Percentiles rank a stretch among this genome's conserved stretches.
Conservation (phyloP, 1,284 basidiomycete species). For the Macrocybe sp. region DNA sequence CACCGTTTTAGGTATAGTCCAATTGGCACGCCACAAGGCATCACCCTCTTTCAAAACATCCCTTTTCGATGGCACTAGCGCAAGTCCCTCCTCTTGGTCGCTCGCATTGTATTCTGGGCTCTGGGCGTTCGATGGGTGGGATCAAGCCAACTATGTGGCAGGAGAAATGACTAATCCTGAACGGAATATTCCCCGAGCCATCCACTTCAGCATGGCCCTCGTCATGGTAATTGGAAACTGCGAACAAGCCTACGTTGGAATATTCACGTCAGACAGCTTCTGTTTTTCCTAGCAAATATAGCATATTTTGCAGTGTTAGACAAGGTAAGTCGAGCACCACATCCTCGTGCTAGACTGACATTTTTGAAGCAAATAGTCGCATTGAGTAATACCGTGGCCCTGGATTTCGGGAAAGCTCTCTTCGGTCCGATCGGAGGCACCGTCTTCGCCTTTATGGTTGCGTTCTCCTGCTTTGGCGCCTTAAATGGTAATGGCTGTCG, state of each 20-base stretch:
- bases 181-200: conserved; percentile 84
- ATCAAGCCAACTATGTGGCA: conserved; percentile 86
- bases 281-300: conserved; percentile 83
- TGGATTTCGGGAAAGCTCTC: conserved; percentile 88
- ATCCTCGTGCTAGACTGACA: neutral
- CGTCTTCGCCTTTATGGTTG: conserved; percentile 87
- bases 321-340: conserved; percentile 39
- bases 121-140: conserved; percentile 97
- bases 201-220: conserved; percentile 83
- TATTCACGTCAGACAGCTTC: conserved; percentile 30
- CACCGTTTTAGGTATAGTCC: conserved; percentile 68
- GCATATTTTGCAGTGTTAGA: conserved; percentile 95
- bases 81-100: conserved; percentile 81
- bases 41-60: conserved; percentile 60
- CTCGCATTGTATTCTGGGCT: conserved; percentile 93
- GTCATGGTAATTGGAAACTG: conserved; percentile 49
- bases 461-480: conserved; percentile 92
- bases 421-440: conserved; percentile 85
- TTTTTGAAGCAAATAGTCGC: conserved; percentile 50
- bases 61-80: conserved; percentile 74
- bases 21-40: conserved; percentile 63
- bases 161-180: conserved; percentile 87
- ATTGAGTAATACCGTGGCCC: conserved; percentile 88
- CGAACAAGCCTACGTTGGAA: conserved; percentile 2
- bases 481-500: conserved; percentile 58